These are phyloP conservation scores for Mycena crocata DNA, from an alignment of 768 basidiomycete genomes.

Conservation along the genomic window DNA sequence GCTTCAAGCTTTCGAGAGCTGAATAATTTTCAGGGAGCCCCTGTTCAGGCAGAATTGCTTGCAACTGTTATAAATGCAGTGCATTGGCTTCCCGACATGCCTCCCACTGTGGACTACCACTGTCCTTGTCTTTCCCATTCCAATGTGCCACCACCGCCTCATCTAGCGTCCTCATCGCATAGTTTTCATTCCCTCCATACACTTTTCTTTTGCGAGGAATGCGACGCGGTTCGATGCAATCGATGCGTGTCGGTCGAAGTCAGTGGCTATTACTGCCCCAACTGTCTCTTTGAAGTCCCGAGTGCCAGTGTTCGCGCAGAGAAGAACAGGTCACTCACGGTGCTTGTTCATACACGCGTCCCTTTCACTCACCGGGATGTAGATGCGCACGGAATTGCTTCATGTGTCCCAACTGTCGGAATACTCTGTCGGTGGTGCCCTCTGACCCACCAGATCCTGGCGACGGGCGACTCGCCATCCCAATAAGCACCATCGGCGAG, in stretches of 20 bases:
- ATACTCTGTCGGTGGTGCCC: slow-evolving; percentile 91
- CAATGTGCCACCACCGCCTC: slow-evolving; percentile 77
- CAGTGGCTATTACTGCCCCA: slow-evolving; percentile 97
- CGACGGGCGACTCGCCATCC: slow-evolving; percentile 64
- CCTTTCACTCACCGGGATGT: neutral
- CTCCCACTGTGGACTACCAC: slow-evolving; percentile 60
- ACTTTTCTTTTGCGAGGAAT: slow-evolving; percentile 98
- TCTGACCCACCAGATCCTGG: slow-evolving; percentile 82
- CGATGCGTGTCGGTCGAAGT: slow-evolving; percentile 94
- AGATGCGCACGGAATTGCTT: slow-evolving; percentile 99
- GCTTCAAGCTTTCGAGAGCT: no score
- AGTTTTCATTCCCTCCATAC: slow-evolving; percentile 86
- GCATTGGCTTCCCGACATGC: slow-evolving; percentile 4
- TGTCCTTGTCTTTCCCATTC: slow-evolving; percentile 77
- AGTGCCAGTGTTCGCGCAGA: slow-evolving; percentile 98
- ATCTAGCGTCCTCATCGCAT: slow-evolving; percentile 79
- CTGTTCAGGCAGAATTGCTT: no score
- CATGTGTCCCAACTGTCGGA: slow-evolving; percentile 92
- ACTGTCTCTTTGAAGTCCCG: slow-evolving; percentile 98
- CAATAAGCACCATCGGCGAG: slow-evolving; percentile 75
- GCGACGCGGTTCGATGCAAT: slow-evolving; percentile 94
- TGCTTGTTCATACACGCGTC: neutral
- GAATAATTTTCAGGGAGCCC: no score
- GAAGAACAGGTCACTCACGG: slow-evolving; percentile 81
- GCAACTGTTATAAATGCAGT: neutral